Evolutionary conservation across 331 rosid genomes (phyloP).

Genomic region (Prunus yedoensis): DNA sequence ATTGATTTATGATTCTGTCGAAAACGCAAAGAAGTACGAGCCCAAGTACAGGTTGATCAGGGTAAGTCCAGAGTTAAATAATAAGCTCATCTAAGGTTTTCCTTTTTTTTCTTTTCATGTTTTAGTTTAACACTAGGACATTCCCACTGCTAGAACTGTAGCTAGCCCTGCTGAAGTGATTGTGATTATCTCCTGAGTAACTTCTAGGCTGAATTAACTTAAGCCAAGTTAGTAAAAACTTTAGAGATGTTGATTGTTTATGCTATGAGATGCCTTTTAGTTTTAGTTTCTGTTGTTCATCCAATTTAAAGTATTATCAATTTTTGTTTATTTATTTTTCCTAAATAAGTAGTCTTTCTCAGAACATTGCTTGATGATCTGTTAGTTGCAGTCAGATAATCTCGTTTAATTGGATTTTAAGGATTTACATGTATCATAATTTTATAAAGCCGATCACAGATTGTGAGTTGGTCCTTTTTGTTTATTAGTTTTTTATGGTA

Average conservation of each 20-base stretch:
- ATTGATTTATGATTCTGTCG: slow-evolving; percentile 85
- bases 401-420: neutral
- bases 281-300: neutral
- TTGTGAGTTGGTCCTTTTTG: neutral
- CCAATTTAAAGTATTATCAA: neutral
- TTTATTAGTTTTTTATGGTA: neutral
- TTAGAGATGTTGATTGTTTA: neutral
- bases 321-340: neutral
- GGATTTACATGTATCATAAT: no score
- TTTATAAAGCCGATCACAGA: neutral
- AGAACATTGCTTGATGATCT: neutral
- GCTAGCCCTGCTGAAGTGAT: neutral
- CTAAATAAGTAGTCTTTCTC: neutral
- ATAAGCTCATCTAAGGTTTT: neutral
- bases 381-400: neutral
- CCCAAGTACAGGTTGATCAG: slow-evolving; percentile 94
- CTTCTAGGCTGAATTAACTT: neutral
- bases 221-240: neutral
- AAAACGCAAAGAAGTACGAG: slow-evolving; percentile 84
- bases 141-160: neutral
- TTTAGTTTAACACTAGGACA: neutral
- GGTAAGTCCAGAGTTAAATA: slow-evolving; percentile 35
- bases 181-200: neutral
- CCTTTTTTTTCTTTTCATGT: no score
- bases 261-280: neutral